phyloP scores from a whole-genome alignment of 2,329 filamentous ascomycete species.

The Berkeleyomyces basicola region DNA sequence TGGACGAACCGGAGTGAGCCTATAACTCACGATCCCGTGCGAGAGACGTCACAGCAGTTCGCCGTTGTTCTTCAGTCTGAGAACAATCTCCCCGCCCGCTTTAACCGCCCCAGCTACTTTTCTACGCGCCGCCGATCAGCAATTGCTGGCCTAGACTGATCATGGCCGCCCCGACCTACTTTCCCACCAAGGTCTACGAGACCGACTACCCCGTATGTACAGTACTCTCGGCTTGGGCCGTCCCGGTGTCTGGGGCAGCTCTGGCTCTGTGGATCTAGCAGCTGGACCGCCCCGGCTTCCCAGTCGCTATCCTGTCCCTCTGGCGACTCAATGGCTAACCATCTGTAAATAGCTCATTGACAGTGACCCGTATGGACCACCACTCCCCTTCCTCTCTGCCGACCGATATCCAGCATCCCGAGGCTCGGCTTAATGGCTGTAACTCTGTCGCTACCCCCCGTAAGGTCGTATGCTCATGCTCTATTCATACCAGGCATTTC shows the following conservation, averaged over 20 bases:
- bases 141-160: neutral
- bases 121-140: neutral
- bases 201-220: constrained; percentile 72
- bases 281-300: neutral
- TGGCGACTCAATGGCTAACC: constrained; percentile 6
- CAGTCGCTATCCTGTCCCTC: neutral
- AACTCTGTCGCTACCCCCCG: neutral
- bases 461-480: neutral
- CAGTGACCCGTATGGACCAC: constrained; percentile 72
- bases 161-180: constrained; percentile 12
- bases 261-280: too few species aligned
- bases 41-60: neutral
- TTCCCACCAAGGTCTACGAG: constrained; percentile 52
- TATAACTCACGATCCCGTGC: neutral
- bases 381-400: neutral
- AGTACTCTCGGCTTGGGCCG: neutral
- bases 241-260: too few species aligned
- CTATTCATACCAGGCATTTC: constrained; percentile 51
- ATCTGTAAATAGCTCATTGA: constrained; percentile 66
- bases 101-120: neutral
- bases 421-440: neutral
- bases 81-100: too few species aligned
- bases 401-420: neutral
- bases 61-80: neutral
- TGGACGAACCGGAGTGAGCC: neutral